Evolutionary conservation across 805 yeast species (phyloP).

Genomic region (Barnettozyma wickerhamii): DNA sequence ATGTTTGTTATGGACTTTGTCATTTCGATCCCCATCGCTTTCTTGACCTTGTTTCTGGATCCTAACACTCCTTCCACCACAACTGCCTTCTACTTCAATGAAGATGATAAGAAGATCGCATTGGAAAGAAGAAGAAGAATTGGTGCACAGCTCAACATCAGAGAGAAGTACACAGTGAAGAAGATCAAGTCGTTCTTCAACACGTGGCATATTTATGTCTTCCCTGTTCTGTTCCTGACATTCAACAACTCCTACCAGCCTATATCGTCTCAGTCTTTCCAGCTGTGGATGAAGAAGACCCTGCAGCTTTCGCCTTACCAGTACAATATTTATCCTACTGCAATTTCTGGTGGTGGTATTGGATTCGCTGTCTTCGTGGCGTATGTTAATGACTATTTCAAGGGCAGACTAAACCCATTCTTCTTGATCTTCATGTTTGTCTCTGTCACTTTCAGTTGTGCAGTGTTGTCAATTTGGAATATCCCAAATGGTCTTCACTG

Average conservation of each 20-base stretch:
- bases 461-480: slow-evolving; percentile 43
- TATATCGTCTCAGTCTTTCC: slow-evolving; percentile 39
- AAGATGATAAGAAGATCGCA: slow-evolving; percentile 39
- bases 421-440: slow-evolving; percentile 37
- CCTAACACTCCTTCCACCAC: slow-evolving; percentile 30
- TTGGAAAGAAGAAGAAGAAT: slow-evolving; percentile 41
- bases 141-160: slow-evolving; percentile 40
- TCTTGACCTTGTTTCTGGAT: slow-evolving; percentile 35
- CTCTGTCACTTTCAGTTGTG: slow-evolving; percentile 37
- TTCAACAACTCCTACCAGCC: slow-evolving; percentile 25
- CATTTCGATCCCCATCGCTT: slow-evolving; percentile 37
- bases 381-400: slow-evolving; percentile 33
- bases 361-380: slow-evolving; percentile 33
- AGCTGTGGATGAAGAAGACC: slow-evolving; percentile 41
- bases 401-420: slow-evolving; percentile 32
- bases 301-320: slow-evolving; percentile 29
- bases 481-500: slow-evolving; percentile 46
- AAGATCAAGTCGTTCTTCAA: slow-evolving; percentile 34
- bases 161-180: slow-evolving; percentile 36
- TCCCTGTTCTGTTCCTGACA: slow-evolving; percentile 29
- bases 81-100: slow-evolving; percentile 36
- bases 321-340: slow-evolving; percentile 41
- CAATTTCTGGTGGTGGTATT: slow-evolving; percentile 36
- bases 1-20: slow-evolving; percentile 42
- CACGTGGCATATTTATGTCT: slow-evolving; percentile 47